These are phyloP conservation scores for Candida morakotiae DNA, from an alignment of 805 yeast species.

Conservation along the genomic window DNA sequence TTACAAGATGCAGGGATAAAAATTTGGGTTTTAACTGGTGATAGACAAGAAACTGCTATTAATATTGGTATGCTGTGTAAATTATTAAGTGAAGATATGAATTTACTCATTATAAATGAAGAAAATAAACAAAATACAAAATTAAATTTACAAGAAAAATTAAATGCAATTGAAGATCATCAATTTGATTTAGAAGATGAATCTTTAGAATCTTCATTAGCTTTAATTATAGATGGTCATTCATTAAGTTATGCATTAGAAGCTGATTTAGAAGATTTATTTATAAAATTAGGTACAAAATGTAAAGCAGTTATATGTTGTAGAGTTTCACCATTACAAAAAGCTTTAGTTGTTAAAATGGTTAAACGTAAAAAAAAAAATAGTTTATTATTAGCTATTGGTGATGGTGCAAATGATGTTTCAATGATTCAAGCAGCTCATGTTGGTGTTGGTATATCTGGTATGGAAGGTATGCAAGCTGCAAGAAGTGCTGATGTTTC, in stretches of 20 bases:
- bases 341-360: conserved; percentile 92
- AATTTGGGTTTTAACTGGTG: conserved; percentile 98
- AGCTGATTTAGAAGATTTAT: conserved; percentile 68
- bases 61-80: conserved; percentile 99
- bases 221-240: conserved; percentile 91
- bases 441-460: conserved; percentile 98
- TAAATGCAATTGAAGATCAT: conserved; percentile 67
- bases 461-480: conserved; percentile 99
- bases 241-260: conserved; percentile 86
- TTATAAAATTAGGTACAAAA: conserved; percentile 73
- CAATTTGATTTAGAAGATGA: conserved; percentile 64
- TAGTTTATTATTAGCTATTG: conserved; percentile 81
- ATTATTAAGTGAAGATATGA: conserved; percentile 93
- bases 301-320: conserved; percentile 98
- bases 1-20: conserved; percentile 96
- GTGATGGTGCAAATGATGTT: conserved; percentile 99
- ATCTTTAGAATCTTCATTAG: conserved; percentile 59
- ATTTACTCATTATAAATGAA: conserved; percentile 83
- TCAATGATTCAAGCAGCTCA: conserved; percentile 99
- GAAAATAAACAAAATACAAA: conserved; percentile 73
- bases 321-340: conserved; percentile 95
- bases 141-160: conserved; percentile 67
- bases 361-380: conserved; percentile 76
- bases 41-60: conserved; percentile 96
- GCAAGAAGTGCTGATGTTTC: conserved; percentile 97